Base-by-base conservation (phyloP, 768 basidiomycete species). In the Neoboletus brunneissimus region DNA sequence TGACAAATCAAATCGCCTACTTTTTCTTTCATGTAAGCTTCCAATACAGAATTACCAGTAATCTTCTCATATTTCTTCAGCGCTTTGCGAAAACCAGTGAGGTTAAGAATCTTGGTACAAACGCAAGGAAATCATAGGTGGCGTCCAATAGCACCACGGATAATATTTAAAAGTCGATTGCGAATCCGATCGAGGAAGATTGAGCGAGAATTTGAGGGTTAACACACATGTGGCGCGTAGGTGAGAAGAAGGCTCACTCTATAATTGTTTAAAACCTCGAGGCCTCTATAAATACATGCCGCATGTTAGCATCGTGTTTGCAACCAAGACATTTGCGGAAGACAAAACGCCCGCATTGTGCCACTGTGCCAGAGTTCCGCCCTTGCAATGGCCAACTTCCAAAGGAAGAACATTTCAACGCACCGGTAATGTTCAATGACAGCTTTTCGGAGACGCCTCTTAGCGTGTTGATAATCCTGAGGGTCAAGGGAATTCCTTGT, bases 231-330 rank as follows among this genome's bases (percentile, higher is more conserved):
- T 7, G 46, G n/a, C 15, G 7, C 8, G 4, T 6, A 11, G 1
- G 23, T 8, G 9, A 8, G 29, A 46, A 37, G 16, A 53, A 32
- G 20, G 5, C 50, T 32, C 50, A 91, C 92, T 27, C 92, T 81
- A 70, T 96, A 98, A 68, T 96, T 92, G 64, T 93, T 90, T 58
- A 98, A 76, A 48, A 89, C 76, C 68, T 97, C 94, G 40, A 96
- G 74, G 11, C 81, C 87, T 10, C 91, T 89, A 66, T 25, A 23
- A 42, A 55, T 25, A 54, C 2, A 41, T 37, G 46, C 37, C 32
- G 22, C 35, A 27, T 43, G 53, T 65, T 8, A 63, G 58, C 31
- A 37, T 38, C 42, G 37, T 57, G 46, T 52, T 41, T 16, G 13
- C 15, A 16, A 44, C 40, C 38, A 40, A 40, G n/a, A 40, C 38